Evolutionary conservation across 768 basidiomycete genomes (phyloP).

Genomic region (Pleurotus tuoliensis): DNA sequence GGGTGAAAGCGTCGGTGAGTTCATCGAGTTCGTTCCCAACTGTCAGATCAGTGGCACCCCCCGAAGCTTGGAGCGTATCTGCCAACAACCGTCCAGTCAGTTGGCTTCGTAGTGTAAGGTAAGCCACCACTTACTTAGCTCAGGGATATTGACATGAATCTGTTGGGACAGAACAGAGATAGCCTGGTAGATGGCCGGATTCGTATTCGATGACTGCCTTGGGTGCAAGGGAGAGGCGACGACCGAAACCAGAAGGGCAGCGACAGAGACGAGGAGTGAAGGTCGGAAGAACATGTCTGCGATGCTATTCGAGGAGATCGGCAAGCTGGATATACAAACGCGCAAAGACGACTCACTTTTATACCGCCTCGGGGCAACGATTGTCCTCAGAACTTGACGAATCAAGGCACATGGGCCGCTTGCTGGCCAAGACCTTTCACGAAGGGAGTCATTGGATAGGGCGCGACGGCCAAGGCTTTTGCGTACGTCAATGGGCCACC

Average conservation of each 20-base stretch:
- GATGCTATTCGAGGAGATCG: too few relatives aligned
- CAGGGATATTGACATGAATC: constrained; percentile 19
- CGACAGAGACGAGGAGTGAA: constrained; percentile 15
- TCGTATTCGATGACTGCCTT: constrained; percentile 31
- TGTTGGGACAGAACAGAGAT: constrained; percentile 20
- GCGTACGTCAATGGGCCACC: background rate
- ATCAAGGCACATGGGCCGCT: background rate
- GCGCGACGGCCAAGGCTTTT: background rate
- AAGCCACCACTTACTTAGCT: constrained; percentile 18
- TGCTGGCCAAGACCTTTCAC: background rate
- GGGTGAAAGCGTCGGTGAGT: constrained; percentile 22
- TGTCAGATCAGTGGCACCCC: constrained; percentile 22
- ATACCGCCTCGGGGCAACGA: background rate
- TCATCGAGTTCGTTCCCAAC: constrained; percentile 22
- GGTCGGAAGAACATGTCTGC: constrained; percentile 1
- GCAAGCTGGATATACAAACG: too few relatives aligned
- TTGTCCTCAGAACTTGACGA: background rate
- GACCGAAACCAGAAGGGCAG: constrained; percentile 22
- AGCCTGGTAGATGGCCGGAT: constrained; percentile 21
- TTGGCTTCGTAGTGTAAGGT: background rate
- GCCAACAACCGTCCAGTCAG: background rate
- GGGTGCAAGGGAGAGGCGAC: constrained; percentile 23
- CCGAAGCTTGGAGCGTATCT: constrained; percentile 28
- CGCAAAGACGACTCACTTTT: background rate
- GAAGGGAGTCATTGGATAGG: background rate